phyloP scores from a whole-genome alignment of 2,329 filamentous ascomycete genomes.

The Mycosphaerelloides madeirae region DNA sequence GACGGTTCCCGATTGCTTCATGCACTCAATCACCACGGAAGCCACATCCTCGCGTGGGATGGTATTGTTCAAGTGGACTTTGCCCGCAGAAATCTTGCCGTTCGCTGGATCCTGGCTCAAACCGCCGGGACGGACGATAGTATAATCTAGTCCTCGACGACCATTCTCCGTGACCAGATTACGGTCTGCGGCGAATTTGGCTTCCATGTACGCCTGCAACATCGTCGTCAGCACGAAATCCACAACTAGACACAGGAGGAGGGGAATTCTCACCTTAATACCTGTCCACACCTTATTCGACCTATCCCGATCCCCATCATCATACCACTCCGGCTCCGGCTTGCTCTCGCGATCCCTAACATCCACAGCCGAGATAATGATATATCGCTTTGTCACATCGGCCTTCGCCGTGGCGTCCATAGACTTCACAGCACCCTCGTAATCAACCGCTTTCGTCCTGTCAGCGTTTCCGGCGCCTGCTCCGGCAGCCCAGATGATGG shows the following conservation, averaged over 20 bases:
- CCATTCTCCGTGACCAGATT: constrained; percentile 38
- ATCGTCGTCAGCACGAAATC: no score
- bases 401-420: constrained; percentile 55
- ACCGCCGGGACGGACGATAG: constrained; percentile 42
- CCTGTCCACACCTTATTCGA: constrained; percentile 38
- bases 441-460: constrained; percentile 56
- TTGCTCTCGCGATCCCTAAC: constrained; percentile 45
- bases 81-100: constrained; percentile 41
- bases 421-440: constrained; percentile 60
- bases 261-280: constrained; percentile 26
- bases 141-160: constrained; percentile 40
- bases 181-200: constrained; percentile 42
- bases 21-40: constrained; percentile 50
- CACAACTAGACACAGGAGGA: no score
- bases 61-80: constrained; percentile 35
- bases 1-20: constrained; percentile 45
- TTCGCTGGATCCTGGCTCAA: constrained; percentile 45
- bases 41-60: constrained; percentile 59
- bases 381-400: constrained; percentile 54
- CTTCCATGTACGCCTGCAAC: constrained; percentile 37
- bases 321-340: constrained; percentile 43
- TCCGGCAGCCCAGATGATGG: constrained; percentile 31
- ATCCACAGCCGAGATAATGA: constrained; percentile 59
- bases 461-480: constrained; percentile 42
- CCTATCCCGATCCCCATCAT: constrained; percentile 34